Evolutionary conservation across 805 yeast species (phyloP), one percentile per base, ranked within the genome.

Genomic region (Cyberlindnera lachancei): DNA sequence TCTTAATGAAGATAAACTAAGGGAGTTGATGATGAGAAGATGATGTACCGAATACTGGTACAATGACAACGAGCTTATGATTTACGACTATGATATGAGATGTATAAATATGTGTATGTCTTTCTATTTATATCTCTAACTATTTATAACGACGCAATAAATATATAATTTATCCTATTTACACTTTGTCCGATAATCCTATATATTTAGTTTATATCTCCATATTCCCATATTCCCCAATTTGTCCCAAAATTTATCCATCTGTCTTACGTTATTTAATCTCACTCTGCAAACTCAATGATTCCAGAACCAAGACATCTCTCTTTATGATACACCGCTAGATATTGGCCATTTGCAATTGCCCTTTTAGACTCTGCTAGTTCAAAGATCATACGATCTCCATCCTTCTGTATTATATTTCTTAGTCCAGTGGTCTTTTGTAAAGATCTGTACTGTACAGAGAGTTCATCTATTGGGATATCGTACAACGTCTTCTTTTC

Each of bases 281-380:
- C 18, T 29, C 23, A 42, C 14, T 46, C 52, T 1, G 31, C 47
- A 12, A 28, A 44, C 6, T 37, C 35, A 7, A 66, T 70, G 18
- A 52, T 42, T 2, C 81, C 82, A 14, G 74, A 64, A 0, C 95
- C 96, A 9, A 88, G 47, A 0, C 90, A 78, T 33, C 73, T 58
- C 29, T 76, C 78, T 2, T 68, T 72, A 25, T 69, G 58, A 53
- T 88, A 92, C 6, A 90, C 51, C 1, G 83, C 94, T 13, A 86
- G 58, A 43, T 73, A 78, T 53, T 90, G 98, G 0, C 97, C 98
- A 0, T 88, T 84, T 0, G 96, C 88, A 50, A 92, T 73, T 0
- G 95, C 96, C 30, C 86, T 59, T 21, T 72, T 71, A 19, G 61
- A 54, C 1, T 63, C 57, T 1, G 41, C 37, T 19, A 88, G 60